Evolutionary conservation across 495 filamentous ascomycete genomes (phyloP), one percentile per base, ranked within the genome.

Genomic region (Aspergillus campestris): DNA sequence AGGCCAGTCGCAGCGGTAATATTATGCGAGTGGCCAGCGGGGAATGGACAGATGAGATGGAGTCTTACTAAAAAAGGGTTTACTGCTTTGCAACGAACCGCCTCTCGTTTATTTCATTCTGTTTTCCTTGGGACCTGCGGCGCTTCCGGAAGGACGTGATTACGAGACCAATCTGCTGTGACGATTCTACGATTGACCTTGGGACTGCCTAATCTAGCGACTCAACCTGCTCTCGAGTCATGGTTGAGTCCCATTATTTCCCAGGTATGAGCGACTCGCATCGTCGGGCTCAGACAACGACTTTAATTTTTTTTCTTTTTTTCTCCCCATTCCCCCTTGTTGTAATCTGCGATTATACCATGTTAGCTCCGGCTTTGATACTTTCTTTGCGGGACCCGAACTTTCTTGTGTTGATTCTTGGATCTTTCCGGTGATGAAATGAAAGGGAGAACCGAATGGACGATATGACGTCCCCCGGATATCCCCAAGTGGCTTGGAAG

Each of bases 11-110:
- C 38, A 57, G 57, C 38, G 66, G 59, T 34, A 58, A 68, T 49
- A 59, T 66, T 41, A 52, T 73, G 34, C 59, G 63, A 42, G 63
- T 67, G 30, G 67, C 64, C 31, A 70, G 71, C 32, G 75, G 73
- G 14, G 70, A 65, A 34, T 77, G 73, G 74, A 70, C 70, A 6
- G 73, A 75, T 46, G 70, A 75, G 13, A 59, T 67, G 46, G 69
- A 71, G 44, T 51, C 67, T 31, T 72, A 74, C 38, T 74, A 56
- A 63, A 50, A n/a, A 34, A 11, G 40, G 35, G 15, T 32, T 35
- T 30, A 4, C n/a, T n/a, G 37, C 31, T 31, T 33, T 38, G 18
- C 18, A 24, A 24, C 18, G 18, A 4, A 24, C 34, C 47, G 24
- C 31, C 42, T 40, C 44, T 55, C 28, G 29, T 27, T 36, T 38